A percentile compares a stretch with the other conserved stretches of the same genome.
Conservation (phyloP, 305 asterid genomes). For the Fraxinus dipetala region DNA sequence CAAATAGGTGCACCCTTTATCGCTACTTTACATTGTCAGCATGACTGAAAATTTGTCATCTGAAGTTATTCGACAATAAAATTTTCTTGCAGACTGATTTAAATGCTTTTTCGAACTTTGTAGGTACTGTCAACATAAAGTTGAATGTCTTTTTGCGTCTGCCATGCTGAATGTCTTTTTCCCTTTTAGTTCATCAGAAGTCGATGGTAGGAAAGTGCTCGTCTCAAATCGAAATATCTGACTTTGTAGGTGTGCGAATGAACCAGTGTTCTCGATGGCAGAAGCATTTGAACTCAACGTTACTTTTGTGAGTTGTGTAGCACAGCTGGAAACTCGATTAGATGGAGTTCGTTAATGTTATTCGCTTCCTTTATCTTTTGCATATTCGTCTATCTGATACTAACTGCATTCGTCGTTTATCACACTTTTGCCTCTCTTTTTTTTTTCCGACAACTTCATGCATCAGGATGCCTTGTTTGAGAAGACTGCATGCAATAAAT, state of each 20-base stretch:
- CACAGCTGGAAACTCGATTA: conserved; percentile 17
- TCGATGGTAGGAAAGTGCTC: conserved; percentile 11
- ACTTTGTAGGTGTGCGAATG: conserved; percentile 22
- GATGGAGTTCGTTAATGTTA: neutral
- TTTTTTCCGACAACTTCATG: neutral
- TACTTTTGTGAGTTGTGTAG: conserved; percentile 24
- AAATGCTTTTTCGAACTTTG: neutral
- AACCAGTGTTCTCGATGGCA: conserved; percentile 1
- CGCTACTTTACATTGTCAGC: neutral
- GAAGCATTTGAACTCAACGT: neutral
- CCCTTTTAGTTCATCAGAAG: conserved; percentile 10
- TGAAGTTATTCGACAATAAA: neutral
- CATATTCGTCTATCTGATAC: neutral
- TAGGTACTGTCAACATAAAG: conserved; percentile 11
- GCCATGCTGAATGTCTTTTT: neutral
- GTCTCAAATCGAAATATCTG: conserved; percentile 15
- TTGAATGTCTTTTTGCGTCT: conserved; percentile 2
- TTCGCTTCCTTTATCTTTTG: neutral
- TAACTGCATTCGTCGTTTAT: neutral
- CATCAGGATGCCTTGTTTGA: neutral
- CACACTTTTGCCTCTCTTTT: neutral
- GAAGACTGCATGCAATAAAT: neutral
- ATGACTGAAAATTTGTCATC: neutral
- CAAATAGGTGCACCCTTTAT: neutral
- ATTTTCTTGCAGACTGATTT: neutral